phyloP scores from a whole-genome alignment of 129 eudicot genomes.

The Pittosporum tobira region DNA sequence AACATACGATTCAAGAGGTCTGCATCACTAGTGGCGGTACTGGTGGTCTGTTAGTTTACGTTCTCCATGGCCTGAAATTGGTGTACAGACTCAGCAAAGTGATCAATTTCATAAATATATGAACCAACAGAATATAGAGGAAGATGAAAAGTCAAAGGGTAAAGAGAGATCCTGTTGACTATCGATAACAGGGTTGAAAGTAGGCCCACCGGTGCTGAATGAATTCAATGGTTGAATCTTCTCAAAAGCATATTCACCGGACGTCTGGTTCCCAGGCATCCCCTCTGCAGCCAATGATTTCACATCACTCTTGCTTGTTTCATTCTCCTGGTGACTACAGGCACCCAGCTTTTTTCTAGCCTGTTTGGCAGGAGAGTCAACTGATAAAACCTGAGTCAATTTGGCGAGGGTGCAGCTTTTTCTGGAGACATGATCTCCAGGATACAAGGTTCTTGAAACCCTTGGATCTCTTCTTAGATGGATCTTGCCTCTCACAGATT shows the following conservation, averaged over 20 bases:
- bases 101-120: too few species aligned
- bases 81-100: too few species aligned
- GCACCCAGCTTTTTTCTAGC: background rate
- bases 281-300: background rate
- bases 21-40: background rate
- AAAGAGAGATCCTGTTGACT: background rate
- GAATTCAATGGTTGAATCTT: background rate
- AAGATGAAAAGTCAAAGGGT: too few species aligned
- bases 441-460: background rate
- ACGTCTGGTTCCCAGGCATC: background rate
- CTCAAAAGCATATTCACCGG: background rate
- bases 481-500: too few species aligned
- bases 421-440: constrained; percentile 3
- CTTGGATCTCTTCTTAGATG: too few species aligned
- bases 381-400: background rate
- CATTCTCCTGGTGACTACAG: background rate
- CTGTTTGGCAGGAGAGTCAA: background rate
- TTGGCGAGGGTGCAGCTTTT: background rate
- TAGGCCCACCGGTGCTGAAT: background rate
- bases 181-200: background rate
- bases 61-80: background rate
- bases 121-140: too few species aligned
- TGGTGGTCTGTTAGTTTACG: background rate
- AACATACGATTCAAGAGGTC: background rate
- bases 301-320: too few species aligned